Conservation (phyloP, 371 early-diverging fungal genomes). For the Gilbertella persicaria region DNA sequence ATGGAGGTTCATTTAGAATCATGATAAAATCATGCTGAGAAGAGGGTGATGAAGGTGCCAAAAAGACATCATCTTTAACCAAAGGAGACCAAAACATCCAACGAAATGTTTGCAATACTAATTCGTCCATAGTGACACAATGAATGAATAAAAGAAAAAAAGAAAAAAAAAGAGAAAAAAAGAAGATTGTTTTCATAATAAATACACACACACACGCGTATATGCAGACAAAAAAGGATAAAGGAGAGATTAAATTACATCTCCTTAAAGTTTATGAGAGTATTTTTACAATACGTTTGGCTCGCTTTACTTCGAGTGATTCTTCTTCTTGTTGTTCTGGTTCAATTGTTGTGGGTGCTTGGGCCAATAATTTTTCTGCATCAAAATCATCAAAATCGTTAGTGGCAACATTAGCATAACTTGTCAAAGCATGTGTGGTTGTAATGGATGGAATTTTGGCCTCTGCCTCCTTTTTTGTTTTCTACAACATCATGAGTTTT, state of each 20-base stretch:
- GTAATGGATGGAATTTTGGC: slow-evolving; percentile 19
- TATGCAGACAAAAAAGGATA: slow-evolving; percentile 6
- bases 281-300: slow-evolving; percentile 25
- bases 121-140: slow-evolving; percentile 19
- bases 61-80: slow-evolving; percentile 24
- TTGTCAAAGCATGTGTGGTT: slow-evolving; percentile 24
- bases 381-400: slow-evolving; percentile 44
- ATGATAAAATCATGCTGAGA: slow-evolving; percentile 9
- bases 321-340: slow-evolving; percentile 17
- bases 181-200: slow-evolving; percentile 2
- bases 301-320: slow-evolving; percentile 26
- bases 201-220: slow-evolving; percentile 9
- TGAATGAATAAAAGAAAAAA: slow-evolving; percentile 1
- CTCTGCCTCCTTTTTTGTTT: slow-evolving; percentile 35
- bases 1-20: neutral
- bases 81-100: slow-evolving; percentile 19
- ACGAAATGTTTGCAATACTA: slow-evolving; percentile 8
- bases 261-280: slow-evolving; percentile 16
- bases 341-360: slow-evolving; percentile 11
- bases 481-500: slow-evolving; percentile 9
- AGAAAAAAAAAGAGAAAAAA: slow-evolving; percentile 13
- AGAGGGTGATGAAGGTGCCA: slow-evolving; percentile 6
- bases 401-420: slow-evolving; percentile 15
- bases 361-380: slow-evolving; percentile 45
- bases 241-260: slow-evolving; percentile 13